Base-by-base conservation (phyloP, 805 yeast genomes). In the Teunomyces aglyptinius region DNA sequence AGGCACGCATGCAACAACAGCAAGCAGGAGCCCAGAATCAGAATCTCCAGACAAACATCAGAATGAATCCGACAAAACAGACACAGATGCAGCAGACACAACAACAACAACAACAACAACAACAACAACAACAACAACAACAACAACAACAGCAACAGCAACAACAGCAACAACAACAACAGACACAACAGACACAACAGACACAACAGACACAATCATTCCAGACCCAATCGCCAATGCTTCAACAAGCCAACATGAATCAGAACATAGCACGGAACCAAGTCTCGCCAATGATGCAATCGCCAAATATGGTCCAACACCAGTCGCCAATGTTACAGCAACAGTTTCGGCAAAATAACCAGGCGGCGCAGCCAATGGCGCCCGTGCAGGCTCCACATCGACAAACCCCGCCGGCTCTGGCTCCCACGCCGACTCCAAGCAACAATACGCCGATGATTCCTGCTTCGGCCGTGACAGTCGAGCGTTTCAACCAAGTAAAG, bases 401-500 rank as follows among this genome's bases (percentile, higher is more conserved):
- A 8, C 42, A 28, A 11, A 10, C 32, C 6, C 26, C 33, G 26
- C 41, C 46, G 11, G 34, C 31, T 2, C 36, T 40, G n/a, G 41
- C 41, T 6, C 41, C 41, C 3, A 16, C 38, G 19, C 20, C 38
- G 6, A 13, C 28, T 6, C 35, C 47, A 16, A 46, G 50, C 27
- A 31, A n/a, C 3, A 26, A 42, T 24, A 38, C 48, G 26, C 46
- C 49, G 8, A 19, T 50, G 18, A 53, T 52, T 13, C 52, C 58
- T 10, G 52, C 58, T 4, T 59, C 50, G 36, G 57, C 60, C 1
- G 64, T 64, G 6, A 67, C 75, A 1, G 58, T 67, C 13, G 76
- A 73, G 45, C 59, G 65, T 28, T 73, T 70, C 58, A 70, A 70
- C 47, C 71, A 67, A 42, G 70, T 82, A 15, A 70, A 76, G 50